Evolutionary conservation across 257 asterid species (phyloP).

Genomic region (Misopates orontium): DNA sequence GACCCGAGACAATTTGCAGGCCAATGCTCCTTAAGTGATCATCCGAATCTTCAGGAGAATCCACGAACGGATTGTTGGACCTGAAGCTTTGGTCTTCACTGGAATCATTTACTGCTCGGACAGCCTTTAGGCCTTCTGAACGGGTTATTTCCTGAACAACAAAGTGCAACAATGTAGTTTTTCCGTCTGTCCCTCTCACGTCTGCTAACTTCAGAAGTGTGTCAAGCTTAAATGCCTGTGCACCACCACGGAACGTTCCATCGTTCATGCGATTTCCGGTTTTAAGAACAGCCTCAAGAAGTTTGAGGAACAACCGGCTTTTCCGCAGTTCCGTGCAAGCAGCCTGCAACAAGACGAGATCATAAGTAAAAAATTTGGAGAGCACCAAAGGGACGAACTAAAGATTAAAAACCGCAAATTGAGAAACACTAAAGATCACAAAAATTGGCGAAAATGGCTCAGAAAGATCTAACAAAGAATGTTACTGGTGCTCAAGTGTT

Average conservation of each 20-base stretch:
- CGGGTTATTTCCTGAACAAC: conserved; percentile 90
- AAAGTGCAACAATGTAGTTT: conserved; percentile 83
- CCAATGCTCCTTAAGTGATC: conserved; percentile 61
- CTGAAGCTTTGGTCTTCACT: conserved; percentile 45
- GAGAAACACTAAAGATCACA: too few species aligned
- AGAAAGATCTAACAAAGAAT: neutral
- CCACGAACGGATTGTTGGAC: conserved; percentile 47
- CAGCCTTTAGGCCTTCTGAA: conserved; percentile 84
- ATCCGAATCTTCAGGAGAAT: conserved; percentile 44
- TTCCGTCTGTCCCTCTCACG: conserved; percentile 88
- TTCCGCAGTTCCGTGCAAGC: conserved; percentile 82
- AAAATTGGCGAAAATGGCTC: neutral
- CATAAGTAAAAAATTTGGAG: too few species aligned
- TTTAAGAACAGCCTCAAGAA: conserved; percentile 94
- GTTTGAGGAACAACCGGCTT: conserved; percentile 83
- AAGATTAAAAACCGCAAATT: too few species aligned
- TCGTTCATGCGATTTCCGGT: conserved; percentile 95
- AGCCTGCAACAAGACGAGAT: conserved; percentile 48
- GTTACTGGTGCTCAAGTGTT: too few species aligned
- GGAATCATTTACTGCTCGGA: conserved; percentile 51
- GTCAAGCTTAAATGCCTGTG: conserved; percentile 93
- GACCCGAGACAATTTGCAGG: conserved; percentile 64
- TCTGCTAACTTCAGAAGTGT: conserved; percentile 83
- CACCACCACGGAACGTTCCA: conserved; percentile 94
- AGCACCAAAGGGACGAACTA: too few species aligned